A percentile compares a stretch with the other conserved stretches of the same genome.
Evolutionary conservation across 2,329 filamentous ascomycete species (phyloP).

Genomic region (Aspergillus alliaceus): DNA sequence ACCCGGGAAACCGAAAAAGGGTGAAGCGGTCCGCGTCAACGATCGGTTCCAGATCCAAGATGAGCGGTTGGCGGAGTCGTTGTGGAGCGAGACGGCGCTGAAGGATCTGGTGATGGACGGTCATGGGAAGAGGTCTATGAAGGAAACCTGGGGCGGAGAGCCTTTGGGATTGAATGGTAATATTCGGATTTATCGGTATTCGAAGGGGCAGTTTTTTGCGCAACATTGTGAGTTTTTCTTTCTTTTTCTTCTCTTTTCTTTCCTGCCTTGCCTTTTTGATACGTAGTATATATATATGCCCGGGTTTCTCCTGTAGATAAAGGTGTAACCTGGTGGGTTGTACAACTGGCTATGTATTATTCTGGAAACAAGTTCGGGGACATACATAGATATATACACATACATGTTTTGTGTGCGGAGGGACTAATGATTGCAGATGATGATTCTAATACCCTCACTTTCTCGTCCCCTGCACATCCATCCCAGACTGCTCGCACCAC

Average conservation of each 20-base stretch:
- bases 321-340: not conserved
- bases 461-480: conserved; percentile 50
- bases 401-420: too few relatives aligned
- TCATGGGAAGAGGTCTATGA: conserved; percentile 28
- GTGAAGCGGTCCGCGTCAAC: conserved; percentile 81
- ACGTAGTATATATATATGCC: not conserved
- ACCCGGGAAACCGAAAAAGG: conserved; percentile 73
- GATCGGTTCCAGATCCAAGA: conserved; percentile 86
- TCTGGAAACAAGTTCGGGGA: too few relatives aligned
- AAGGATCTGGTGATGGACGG: conserved; percentile 55
- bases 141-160: conserved; percentile 70
- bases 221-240: conserved; percentile 72
- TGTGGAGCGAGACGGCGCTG: conserved; percentile 79
- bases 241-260: not conserved
- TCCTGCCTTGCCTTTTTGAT: not conserved
- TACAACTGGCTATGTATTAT: not conserved
- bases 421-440: conserved; percentile 61
- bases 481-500: conserved; percentile 67
- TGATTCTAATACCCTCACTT: conserved; percentile 72
- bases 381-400: too few relatives aligned
- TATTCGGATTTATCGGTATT: conserved; percentile 86
- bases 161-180: conserved; percentile 84
- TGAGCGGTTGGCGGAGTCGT: conserved; percentile 65
- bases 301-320: not conserved
- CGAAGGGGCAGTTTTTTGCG: conserved; percentile 84